A percentile compares a stretch with the other conserved stretches of the same genome.
Conservation (phyloP, 306 rosid genomes). For the Lupinus albus region DNA sequence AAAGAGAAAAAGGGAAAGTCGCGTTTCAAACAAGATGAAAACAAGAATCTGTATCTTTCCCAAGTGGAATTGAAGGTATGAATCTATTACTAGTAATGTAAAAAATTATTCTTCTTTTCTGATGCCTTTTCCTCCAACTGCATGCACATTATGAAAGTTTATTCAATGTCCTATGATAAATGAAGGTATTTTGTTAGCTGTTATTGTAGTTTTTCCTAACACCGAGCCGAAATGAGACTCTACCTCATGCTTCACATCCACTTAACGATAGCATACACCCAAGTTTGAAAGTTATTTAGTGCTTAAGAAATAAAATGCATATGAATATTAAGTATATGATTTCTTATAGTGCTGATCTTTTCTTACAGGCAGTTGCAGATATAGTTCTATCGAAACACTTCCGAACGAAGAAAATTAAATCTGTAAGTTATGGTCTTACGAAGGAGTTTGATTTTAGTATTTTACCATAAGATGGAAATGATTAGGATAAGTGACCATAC, state of each 20-base stretch:
- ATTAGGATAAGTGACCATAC: background rate
- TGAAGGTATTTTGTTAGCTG: background rate
- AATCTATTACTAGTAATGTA: constrained; percentile 2
- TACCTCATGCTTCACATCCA: background rate
- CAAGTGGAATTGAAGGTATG: constrained; percentile 79
- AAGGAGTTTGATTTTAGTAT: constrained; percentile 4
- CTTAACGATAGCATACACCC: background rate
- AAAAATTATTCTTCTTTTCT: background rate
- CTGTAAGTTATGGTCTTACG: constrained; percentile 56
- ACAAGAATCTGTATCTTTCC: constrained; percentile 69
- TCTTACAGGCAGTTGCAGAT: constrained; percentile 81
- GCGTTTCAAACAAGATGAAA: constrained; percentile 63
- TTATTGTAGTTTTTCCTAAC: background rate
- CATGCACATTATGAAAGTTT: constrained; percentile 22
- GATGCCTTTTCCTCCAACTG: background rate
- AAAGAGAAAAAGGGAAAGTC: constrained; percentile 68
- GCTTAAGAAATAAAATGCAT: background rate
- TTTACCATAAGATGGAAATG: constrained; percentile 14
- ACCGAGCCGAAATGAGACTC: background rate
- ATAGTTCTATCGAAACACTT: constrained; percentile 62
- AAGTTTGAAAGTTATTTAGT: background rate
- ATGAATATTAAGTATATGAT: background rate
- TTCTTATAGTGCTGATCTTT: constrained; percentile 14
- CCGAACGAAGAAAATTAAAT: constrained; percentile 51
- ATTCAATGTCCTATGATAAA: background rate